A percentile compares a stretch with the other conserved stretches of the same genome.
phyloP scores from a whole-genome alignment of 1,284 basidiomycete genomes.

The Pseudozyma pruni region DNA sequence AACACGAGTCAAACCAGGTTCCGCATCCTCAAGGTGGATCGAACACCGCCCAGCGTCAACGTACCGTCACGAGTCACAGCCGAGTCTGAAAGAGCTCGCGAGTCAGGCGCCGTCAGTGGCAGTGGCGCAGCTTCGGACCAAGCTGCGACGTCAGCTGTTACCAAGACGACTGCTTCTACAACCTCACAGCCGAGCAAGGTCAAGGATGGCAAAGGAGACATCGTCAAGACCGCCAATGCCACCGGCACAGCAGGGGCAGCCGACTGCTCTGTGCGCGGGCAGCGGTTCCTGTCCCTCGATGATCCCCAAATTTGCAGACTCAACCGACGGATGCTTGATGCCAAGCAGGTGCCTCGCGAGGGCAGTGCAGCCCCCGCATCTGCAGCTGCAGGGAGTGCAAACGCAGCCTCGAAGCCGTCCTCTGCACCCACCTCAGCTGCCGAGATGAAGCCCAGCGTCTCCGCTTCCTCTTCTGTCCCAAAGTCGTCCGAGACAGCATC shows the following conservation, averaged over 20 bases:
- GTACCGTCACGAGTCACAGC: constrained; percentile 5
- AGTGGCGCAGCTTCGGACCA: not conserved
- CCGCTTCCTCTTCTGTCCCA: constrained; percentile 5
- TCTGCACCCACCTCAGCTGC: not conserved
- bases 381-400: not conserved
- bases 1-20: constrained; percentile 63
- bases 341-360: constrained; percentile 35
- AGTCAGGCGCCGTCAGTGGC: not conserved
- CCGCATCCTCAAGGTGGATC: constrained; percentile 63
- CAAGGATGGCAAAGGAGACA: constrained; percentile 10
- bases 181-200: not conserved
- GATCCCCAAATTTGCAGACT: constrained; percentile 44
- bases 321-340: constrained; percentile 40
- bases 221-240: constrained; percentile 3
- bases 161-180: not conserved
- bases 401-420: not conserved
- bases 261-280: constrained; percentile 45
- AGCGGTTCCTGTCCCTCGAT: constrained; percentile 43
- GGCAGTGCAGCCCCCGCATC: no score
- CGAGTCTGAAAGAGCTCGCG: constrained; percentile 11
- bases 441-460: constrained; percentile 4
- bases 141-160: not conserved
- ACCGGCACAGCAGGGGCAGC: not conserved
- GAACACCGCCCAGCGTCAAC: constrained; percentile 50
- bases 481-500: not conserved